phyloP scores from a whole-genome alignment of 2,329 filamentous ascomycete species.

The Diaporthe batatas region DNA sequence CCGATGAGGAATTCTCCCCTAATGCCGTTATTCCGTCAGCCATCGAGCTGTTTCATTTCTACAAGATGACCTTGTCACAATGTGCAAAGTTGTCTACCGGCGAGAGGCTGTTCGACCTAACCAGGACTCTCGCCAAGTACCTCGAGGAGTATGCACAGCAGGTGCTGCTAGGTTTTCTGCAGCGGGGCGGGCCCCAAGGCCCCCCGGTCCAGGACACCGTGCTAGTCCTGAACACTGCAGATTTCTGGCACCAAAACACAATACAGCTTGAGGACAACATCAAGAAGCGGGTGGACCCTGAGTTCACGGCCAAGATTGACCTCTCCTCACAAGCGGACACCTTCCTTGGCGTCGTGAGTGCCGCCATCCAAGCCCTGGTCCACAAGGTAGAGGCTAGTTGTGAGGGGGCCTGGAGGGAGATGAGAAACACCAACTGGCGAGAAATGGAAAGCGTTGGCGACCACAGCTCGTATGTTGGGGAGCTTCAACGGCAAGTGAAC shows the following conservation, averaged over 20 bases:
- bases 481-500: constrained; percentile 82
- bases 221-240: constrained; percentile 92
- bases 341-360: constrained; percentile 94
- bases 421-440: constrained; percentile 96
- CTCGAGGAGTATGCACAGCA: constrained; percentile 96
- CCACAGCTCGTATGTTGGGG: constrained; percentile 90
- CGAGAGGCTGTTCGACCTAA: constrained; percentile 86
- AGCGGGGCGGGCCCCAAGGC: constrained; percentile 66
- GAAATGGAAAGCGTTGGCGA: constrained; percentile 94
- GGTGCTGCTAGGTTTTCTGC: constrained; percentile 81
- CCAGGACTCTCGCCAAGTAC: constrained; percentile 89
- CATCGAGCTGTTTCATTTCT: constrained; percentile 97
- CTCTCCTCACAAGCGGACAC: constrained; percentile 93
- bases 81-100: constrained; percentile 96
- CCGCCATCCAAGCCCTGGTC: constrained; percentile 86
- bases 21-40: constrained; percentile 93
- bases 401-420: constrained; percentile 93
- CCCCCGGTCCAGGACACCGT: constrained; percentile 80
- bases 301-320: constrained; percentile 82
- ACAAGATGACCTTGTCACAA: constrained; percentile 91
- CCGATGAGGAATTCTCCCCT: constrained; percentile 91
- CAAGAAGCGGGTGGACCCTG: constrained; percentile 87
- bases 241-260: constrained; percentile 96
- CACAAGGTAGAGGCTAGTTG: constrained; percentile 85
- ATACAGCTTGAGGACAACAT: constrained; percentile 96